Percentiles rank a stretch among this genome's conserved stretches.
Evolutionary conservation across 2,329 filamentous ascomycete species (phyloP).

Genomic region (Sporothrix protearum): DNA sequence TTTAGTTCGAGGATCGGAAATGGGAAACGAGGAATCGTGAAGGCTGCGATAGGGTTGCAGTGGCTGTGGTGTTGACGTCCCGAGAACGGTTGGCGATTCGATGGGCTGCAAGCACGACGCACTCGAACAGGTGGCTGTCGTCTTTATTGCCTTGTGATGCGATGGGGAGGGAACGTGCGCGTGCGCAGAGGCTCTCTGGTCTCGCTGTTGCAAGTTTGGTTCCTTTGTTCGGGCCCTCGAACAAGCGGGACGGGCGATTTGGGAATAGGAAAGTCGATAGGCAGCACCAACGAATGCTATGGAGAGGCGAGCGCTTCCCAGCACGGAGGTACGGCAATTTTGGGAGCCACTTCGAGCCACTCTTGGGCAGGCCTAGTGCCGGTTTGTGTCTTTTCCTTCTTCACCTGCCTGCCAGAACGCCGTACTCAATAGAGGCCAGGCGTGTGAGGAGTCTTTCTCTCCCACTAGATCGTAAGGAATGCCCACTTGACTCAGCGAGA

Average conservation of each 20-base stretch:
- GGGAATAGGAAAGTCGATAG: background rate
- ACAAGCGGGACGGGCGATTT: background rate
- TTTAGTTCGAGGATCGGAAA: background rate
- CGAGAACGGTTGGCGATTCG: background rate
- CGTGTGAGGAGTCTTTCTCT: background rate
- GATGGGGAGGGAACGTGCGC: background rate
- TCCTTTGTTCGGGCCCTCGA: background rate
- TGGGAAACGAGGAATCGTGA: background rate
- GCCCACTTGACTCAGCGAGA: conserved; percentile 20
- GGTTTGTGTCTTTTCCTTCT: conserved; percentile 9
- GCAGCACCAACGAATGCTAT: conserved; percentile 2
- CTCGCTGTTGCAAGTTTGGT: background rate
- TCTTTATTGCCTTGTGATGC: background rate
- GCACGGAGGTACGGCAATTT: conserved; percentile 7
- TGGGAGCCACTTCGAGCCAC: background rate
- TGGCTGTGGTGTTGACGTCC: background rate
- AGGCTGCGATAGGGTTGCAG: background rate
- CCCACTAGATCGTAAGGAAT: background rate
- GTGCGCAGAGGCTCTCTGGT: background rate
- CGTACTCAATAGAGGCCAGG: background rate
- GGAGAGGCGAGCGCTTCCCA: background rate
- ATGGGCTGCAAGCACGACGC: background rate
- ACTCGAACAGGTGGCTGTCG: background rate
- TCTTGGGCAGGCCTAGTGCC: background rate
- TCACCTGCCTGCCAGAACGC: background rate